Evolutionary conservation across 2,329 filamentous ascomycete genomes (phyloP).

Genomic region (Phyllosticta capitalensis): DNA sequence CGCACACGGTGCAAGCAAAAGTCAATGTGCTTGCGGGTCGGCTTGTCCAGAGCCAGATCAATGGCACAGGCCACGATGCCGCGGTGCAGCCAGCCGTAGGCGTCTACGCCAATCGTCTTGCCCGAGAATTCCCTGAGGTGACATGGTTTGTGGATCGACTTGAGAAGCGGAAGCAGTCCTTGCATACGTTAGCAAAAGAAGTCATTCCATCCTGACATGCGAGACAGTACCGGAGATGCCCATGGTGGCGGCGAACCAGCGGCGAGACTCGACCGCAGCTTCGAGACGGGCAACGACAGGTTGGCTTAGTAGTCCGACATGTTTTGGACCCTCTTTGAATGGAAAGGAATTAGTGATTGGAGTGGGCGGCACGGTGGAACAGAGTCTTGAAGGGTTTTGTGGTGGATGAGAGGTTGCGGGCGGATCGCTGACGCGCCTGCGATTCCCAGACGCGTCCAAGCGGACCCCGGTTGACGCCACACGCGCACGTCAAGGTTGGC

Average conservation of each 20-base stretch:
- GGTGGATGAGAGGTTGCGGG: conserved; percentile 2
- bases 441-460: conserved; percentile 1
- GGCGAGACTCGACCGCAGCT: not conserved
- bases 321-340: not conserved
- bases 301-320: not conserved
- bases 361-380: not conserved
- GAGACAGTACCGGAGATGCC: conserved; percentile 29
- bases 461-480: not conserved
- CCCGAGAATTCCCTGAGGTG: conserved; percentile 80
- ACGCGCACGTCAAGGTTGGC: not conserved
- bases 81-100: conserved; percentile 96
- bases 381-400: not conserved
- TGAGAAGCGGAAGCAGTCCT: conserved; percentile 85
- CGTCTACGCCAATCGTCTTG: conserved; percentile 87
- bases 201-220: conserved; percentile 12
- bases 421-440: conserved; percentile 6
- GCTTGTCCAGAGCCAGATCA: conserved; percentile 80
- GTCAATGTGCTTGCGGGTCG: conserved; percentile 85
- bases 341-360: not conserved
- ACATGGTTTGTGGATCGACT: conserved; percentile 87
- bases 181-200: conserved; percentile 15
- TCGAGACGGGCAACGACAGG: not conserved
- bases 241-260: conserved; percentile 20
- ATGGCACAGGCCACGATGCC: conserved; percentile 84
- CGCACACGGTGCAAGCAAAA: conserved; percentile 82